Evolutionary conservation across 139 green algal species (phyloP).

Genomic region (Trebouxia sp.): DNA sequence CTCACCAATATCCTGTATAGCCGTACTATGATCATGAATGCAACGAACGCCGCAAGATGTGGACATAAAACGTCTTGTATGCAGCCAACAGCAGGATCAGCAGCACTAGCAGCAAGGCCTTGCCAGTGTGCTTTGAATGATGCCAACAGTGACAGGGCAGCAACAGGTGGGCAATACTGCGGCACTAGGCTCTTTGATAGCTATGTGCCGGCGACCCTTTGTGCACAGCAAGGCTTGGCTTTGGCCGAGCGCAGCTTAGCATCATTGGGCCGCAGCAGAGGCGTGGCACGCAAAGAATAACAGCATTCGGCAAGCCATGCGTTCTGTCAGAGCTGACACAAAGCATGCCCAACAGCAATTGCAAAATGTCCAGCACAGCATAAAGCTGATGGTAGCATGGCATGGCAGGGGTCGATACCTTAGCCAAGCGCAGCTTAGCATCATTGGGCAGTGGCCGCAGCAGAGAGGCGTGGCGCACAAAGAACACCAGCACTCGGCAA

Average conservation of each 20-base stretch:
- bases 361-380: no score
- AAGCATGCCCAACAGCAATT: constrained; percentile 38
- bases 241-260: constrained; percentile 74
- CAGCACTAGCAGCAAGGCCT: no score
- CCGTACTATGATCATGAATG: no score
- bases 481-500: constrained; percentile 82
- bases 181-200: neutral
- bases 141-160: no score
- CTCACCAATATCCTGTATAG: constrained; percentile 90
- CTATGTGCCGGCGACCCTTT: neutral
- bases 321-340: constrained; percentile 62
- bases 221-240: constrained; percentile 40
- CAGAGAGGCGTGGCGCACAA: constrained; percentile 86
- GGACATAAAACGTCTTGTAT: no score
- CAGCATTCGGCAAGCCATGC: constrained; percentile 80
- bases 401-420: constrained; percentile 41
- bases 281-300: constrained; percentile 90
- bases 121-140: no score
- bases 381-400: neutral
- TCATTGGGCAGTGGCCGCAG: constrained; percentile 69
- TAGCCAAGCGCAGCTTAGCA: constrained; percentile 72
- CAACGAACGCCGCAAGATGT: no score
- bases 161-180: neutral
- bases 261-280: constrained; percentile 70
- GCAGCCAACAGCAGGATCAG: neutral